A percentile compares a stretch with the other conserved stretches of the same genome.
These are phyloP conservation scores for Pseudoneurospora amorphoporcata DNA, from an alignment of 495 filamentous ascomycete species.

Conservation along the genomic window DNA sequence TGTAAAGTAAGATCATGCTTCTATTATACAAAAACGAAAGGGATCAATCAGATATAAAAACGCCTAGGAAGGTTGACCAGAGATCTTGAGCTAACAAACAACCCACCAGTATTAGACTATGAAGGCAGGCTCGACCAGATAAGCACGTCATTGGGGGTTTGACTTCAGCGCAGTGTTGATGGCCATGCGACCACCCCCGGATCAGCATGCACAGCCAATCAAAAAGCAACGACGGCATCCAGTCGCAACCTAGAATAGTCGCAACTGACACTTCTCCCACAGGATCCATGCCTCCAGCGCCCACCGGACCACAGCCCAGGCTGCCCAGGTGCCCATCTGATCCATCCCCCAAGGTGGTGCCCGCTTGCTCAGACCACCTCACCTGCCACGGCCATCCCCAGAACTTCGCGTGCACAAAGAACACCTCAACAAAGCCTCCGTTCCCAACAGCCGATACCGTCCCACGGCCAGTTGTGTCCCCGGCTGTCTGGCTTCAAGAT, in stretches of 20 bases:
- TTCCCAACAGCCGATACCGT: constrained; percentile 2
- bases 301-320: not conserved
- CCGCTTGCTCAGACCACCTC: not conserved
- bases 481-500: not conserved
- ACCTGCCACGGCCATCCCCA: not conserved
- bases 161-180: not conserved
- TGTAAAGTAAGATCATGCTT: no score
- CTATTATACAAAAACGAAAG: no score
- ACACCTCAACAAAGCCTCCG: not conserved
- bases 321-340: not conserved
- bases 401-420: not conserved
- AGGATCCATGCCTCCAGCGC: not conserved
- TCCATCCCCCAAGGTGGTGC: not conserved
- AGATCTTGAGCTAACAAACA: no score
- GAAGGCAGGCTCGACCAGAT: not conserved
- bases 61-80: no score
- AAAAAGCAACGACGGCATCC: not conserved
- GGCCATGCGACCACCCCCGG: not conserved
- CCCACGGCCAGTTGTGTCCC: not conserved
- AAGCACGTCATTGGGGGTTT: not conserved
- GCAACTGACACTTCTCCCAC: not conserved
- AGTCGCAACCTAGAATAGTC: not conserved
- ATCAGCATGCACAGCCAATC: not conserved
- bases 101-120: no score
- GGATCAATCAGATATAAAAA: no score